A percentile compares a stretch with the other conserved stretches of the same genome.
phyloP scores from a whole-genome alignment of 2,329 filamentous ascomycete genomes.

The Cladophialophora psammophila region DNA sequence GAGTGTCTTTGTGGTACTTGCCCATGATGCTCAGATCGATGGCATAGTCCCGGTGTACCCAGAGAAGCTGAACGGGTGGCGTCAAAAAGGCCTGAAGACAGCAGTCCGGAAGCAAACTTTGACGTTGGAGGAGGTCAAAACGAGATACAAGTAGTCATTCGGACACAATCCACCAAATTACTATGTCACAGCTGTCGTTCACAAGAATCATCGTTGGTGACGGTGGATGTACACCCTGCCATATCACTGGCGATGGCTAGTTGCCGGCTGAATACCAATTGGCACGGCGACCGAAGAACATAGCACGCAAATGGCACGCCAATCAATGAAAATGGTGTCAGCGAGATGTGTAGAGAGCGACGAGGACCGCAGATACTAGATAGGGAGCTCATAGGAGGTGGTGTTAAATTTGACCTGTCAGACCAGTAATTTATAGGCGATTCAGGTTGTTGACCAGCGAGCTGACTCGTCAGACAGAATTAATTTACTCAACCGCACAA shows the following conservation, averaged over 20 bases:
- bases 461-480: not conserved
- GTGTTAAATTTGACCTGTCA: not conserved
- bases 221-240: not conserved
- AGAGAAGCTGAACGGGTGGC: constrained; percentile 22
- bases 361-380: not conserved
- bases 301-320: not conserved
- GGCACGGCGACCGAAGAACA: not conserved
- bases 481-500: not conserved
- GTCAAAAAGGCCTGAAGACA: constrained; percentile 16
- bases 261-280: not conserved
- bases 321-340: not conserved
- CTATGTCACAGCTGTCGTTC: not conserved
- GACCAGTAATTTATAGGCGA: not conserved
- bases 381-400: not conserved
- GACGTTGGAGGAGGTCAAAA: constrained; percentile 22
- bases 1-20: constrained; percentile 20
- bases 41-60: constrained; percentile 23
- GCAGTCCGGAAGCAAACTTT: constrained; percentile 12
- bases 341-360: not conserved
- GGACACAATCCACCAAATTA: not conserved
- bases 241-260: not conserved
- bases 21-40: constrained; percentile 25
- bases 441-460: not conserved
- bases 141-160: constrained; percentile 13
- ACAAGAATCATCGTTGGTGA: not conserved